Base-by-base conservation (phyloP, 2,329 filamentous ascomycete genomes). In the Epichloe baconii region DNA sequence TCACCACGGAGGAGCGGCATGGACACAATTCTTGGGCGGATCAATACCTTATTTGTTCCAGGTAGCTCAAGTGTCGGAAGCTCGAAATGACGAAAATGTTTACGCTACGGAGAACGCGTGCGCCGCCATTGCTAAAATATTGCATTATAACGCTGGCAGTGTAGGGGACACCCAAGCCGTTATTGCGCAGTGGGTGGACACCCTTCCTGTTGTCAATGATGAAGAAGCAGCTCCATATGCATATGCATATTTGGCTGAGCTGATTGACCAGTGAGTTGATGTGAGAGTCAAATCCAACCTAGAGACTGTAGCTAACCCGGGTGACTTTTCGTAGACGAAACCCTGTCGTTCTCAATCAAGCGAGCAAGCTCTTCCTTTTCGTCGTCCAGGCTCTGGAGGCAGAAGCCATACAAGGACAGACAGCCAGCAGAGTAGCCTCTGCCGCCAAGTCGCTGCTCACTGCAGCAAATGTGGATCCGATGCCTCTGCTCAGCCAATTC, bases 31-130 rank as follows among this genome's bases (percentile, higher is more conserved):
- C 67, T 78, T 93, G 5, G 85, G 85, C 17, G 83, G 82, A 31
- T 83, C 86, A 45, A 72, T 97, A 49, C 86, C 86, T 11, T 82
- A 81, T 56, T 76, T 98, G 35, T 95, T 98, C 73, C 82, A 89
- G 64, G 86, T 88, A 45, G 88, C 84, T 5, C 83, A 86, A 62
- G 77, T 91, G 51, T 80, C 85, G 2, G 85, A 95, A 57, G 84
- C 91, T 5, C 82, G 93, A 56, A 83, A 80, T 46, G 93, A 97
- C 56, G 93, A 97, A 60, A 90, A 97, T 61, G 85, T 95, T 2
- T 98, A 95, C 64, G 93, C 93, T 2, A 97, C 93, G 1, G 93
- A 98, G 71, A 98, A 98, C 64, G 91, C 91, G 6, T 96, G 88
- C 59, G 91, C 93, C 42, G 89, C 88, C 58, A 93, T 98, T 62